phyloP scores from a whole-genome alignment of 2,329 filamentous ascomycete genomes.

The Trichophyton schoenleinii region DNA sequence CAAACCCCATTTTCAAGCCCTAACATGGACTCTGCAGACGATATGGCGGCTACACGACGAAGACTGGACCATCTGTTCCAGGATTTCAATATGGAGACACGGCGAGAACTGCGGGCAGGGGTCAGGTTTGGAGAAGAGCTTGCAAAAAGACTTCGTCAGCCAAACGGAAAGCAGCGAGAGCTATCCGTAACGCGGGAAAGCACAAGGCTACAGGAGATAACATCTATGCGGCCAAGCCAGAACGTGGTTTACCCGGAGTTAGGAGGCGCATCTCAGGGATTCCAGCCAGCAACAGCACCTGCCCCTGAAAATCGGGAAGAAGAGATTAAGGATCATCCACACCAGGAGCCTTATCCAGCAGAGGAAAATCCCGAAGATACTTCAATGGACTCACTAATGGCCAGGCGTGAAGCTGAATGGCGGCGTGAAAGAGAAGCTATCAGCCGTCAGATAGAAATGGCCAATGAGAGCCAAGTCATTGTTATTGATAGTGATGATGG shows the following conservation, averaged over 20 bases:
- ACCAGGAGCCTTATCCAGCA: not conserved
- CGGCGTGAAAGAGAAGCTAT: slow-evolving; percentile 35
- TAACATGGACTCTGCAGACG: slow-evolving; percentile 8
- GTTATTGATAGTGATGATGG: slow-evolving; percentile 32
- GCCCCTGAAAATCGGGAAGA: not conserved
- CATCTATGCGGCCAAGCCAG: not conserved
- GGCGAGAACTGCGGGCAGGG: slow-evolving; percentile 30
- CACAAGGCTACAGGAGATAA: not conserved
- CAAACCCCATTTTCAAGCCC: slow-evolving; percentile 10
- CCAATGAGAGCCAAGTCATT: slow-evolving; percentile 33
- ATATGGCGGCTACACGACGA: slow-evolving; percentile 17
- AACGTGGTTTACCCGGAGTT: slow-evolving; percentile 1
- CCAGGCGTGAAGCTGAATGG: slow-evolving; percentile 30
- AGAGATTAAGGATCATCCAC: not conserved
- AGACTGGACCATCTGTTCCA: slow-evolving; percentile 26
- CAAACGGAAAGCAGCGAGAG: slow-evolving; percentile 6
- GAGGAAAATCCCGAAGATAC: slow-evolving; percentile 6
- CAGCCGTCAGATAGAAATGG: slow-evolving; percentile 32
- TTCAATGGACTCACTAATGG: slow-evolving; percentile 14
- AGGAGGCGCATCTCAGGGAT: not conserved
- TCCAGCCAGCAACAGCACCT: not conserved
- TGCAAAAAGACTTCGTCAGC: slow-evolving; percentile 24
- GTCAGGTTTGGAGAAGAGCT: slow-evolving; percentile 33
- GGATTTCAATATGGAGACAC: slow-evolving; percentile 27
- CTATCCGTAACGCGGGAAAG: not conserved